Evolutionary conservation across 208 protist species (phyloP).

Genomic region (Crithidia sp.): DNA sequence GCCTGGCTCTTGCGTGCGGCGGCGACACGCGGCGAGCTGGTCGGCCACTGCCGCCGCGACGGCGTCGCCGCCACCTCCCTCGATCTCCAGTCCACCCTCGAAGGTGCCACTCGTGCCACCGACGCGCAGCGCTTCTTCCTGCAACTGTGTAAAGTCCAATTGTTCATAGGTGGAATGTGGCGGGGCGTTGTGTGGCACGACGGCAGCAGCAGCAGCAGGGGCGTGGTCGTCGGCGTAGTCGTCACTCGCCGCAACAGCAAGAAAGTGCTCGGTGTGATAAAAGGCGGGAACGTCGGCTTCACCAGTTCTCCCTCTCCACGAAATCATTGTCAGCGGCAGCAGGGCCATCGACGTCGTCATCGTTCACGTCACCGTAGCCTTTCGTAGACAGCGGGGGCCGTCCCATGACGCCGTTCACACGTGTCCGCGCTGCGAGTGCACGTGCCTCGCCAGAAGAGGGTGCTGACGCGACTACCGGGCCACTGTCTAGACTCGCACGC

Average conservation of each 20-base stretch:
- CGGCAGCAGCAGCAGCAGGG: too few species aligned
- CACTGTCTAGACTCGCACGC: background rate
- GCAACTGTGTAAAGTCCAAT: conserved; percentile 4
- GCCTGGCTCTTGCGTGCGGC: conserved; percentile 13
- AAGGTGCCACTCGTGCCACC: background rate
- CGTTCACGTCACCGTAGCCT: too few species aligned
- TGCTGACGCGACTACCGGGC: background rate
- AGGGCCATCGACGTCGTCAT: background rate
- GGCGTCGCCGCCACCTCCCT: conserved; percentile 14
- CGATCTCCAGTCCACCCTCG: conserved; percentile 1
- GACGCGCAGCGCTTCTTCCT: background rate
- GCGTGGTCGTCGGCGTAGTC: too few species aligned
- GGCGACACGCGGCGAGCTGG: background rate
- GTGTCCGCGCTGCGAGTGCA: too few species aligned
- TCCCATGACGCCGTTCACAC: too few species aligned
- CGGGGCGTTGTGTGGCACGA: too few species aligned
- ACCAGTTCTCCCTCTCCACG: background rate
- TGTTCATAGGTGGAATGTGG: background rate
- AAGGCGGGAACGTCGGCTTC: conserved; percentile 8
- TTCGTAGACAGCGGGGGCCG: background rate
- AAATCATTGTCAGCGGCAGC: background rate
- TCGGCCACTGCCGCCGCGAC: conserved; percentile 5
- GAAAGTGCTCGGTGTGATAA: conserved; percentile 25
- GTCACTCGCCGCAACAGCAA: too few species aligned
- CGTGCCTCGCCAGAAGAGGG: background rate